Percentiles rank a stretch among this genome's conserved stretches.
Conservation (phyloP, 1,284 basidiomycete genomes). For the Cryptococcus sp. region DNA sequence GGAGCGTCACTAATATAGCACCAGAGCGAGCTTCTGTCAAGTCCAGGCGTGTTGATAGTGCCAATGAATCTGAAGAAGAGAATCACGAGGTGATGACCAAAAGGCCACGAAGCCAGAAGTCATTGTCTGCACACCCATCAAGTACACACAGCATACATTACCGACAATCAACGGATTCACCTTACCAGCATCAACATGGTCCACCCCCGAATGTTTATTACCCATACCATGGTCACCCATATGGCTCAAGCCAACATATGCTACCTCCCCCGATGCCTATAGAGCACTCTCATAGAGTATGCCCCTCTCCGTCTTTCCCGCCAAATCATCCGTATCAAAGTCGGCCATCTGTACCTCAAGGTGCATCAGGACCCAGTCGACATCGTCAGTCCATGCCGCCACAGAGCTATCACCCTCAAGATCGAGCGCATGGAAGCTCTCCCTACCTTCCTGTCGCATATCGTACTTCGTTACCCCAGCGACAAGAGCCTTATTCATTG, state of each 20-base stretch:
- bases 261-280: slow-evolving; percentile 21
- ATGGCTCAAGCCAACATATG: slow-evolving; percentile 12
- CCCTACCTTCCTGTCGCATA: too few species aligned
- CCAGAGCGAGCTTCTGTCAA: slow-evolving; percentile 1
- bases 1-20: neutral
- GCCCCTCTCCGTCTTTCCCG: neutral
- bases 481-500: too few species aligned
- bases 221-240: slow-evolving; percentile 3
- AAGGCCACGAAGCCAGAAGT: slow-evolving; percentile 1
- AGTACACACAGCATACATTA: slow-evolving; percentile 6
- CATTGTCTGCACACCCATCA: neutral
- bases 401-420: neutral
- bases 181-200: slow-evolving; percentile 2
- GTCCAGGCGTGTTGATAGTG: slow-evolving; percentile 14
- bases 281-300: slow-evolving; percentile 11
- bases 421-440: neutral
- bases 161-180: slow-evolving; percentile 3
- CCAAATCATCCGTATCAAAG: neutral
- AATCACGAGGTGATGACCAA: slow-evolving; percentile 7
- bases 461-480: too few species aligned
- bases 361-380: neutral
- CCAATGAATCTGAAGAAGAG: slow-evolving; percentile 20
- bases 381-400: slow-evolving; percentile 1
- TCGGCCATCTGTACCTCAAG: neutral
- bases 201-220: slow-evolving; percentile 2